Evolutionary conservation across 2,329 filamentous ascomycete genomes (phyloP).

Genomic region (Didymella arachidicola): DNA sequence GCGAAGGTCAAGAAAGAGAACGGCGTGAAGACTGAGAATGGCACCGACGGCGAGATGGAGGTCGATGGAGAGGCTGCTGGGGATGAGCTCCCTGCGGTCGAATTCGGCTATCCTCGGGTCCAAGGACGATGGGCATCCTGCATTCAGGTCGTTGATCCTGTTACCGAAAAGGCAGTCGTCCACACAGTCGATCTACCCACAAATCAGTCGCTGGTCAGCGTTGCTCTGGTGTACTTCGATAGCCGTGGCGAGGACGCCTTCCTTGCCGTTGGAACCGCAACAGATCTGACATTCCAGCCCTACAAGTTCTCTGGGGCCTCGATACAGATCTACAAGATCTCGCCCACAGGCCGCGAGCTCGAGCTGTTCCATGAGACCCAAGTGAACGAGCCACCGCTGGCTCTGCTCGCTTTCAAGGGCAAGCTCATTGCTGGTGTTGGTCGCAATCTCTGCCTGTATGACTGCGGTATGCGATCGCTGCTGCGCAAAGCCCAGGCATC

Average conservation of each 20-base stretch:
- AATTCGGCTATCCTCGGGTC: slow-evolving; percentile 88
- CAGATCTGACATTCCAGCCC: slow-evolving; percentile 83
- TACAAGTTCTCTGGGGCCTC: slow-evolving; percentile 76
- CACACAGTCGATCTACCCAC: slow-evolving; percentile 83
- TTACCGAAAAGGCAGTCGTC: slow-evolving; percentile 72
- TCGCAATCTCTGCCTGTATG: slow-evolving; percentile 83
- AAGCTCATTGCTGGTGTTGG: slow-evolving; percentile 86
- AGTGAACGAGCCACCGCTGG: slow-evolving; percentile 85
- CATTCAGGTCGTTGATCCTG: slow-evolving; percentile 88
- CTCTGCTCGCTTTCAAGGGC: slow-evolving; percentile 92
- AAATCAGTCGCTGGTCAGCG: slow-evolving; percentile 90
- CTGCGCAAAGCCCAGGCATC: slow-evolving; percentile 86
- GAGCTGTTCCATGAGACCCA: slow-evolving; percentile 98
- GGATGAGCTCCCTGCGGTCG: slow-evolving; percentile 74
- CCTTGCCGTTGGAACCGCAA: slow-evolving; percentile 92
- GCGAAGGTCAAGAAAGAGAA: slow-evolving; percentile 52
- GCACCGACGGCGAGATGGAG: slow-evolving; percentile 44
- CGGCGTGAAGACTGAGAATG: slow-evolving; percentile 44
- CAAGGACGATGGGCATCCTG: slow-evolving; percentile 94
- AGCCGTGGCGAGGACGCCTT: slow-evolving; percentile 85
- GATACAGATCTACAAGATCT: slow-evolving; percentile 91
- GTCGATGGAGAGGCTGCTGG: slow-evolving; percentile 29
- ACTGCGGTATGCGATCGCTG: slow-evolving; percentile 90
- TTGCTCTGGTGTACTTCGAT: slow-evolving; percentile 83
- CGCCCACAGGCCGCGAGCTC: slow-evolving; percentile 83